Evolutionary conservation across 2,329 filamentous ascomycete genomes (phyloP).

Genomic region (Gnomoniopsis sp.): DNA sequence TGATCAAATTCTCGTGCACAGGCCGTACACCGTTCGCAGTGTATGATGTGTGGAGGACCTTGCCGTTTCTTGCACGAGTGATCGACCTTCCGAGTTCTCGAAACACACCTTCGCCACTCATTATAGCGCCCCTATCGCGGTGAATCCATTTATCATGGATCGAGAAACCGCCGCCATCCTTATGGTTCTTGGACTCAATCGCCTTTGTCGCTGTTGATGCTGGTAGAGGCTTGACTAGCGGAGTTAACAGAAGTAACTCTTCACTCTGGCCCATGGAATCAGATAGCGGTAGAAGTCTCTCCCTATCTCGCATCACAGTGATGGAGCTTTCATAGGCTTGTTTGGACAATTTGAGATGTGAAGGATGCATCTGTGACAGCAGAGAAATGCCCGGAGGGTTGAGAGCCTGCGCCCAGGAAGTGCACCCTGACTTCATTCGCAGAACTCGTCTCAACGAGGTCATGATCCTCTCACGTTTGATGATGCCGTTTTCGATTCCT

Average conservation of each 20-base stretch:
- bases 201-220: constrained; percentile 80
- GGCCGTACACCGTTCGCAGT: constrained; percentile 89
- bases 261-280: constrained; percentile 79
- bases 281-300: constrained; percentile 77
- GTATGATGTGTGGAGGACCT: constrained; percentile 90
- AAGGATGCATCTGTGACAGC: constrained; percentile 76
- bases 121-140: constrained; percentile 61
- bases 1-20: constrained; percentile 90
- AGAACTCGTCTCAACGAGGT: constrained; percentile 78
- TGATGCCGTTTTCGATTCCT: constrained; percentile 86
- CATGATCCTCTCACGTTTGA: constrained; percentile 74
- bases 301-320: constrained; percentile 86
- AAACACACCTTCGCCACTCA: constrained; percentile 93
- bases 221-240: constrained; percentile 86
- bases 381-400: constrained; percentile 76
- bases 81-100: constrained; percentile 82
- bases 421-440: constrained; percentile 77
- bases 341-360: constrained; percentile 76
- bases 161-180: constrained; percentile 28
- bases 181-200: constrained; percentile 49
- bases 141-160: constrained; percentile 55
- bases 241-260: constrained; percentile 84
- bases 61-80: constrained; percentile 80
- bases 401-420: constrained; percentile 87
- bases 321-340: constrained; percentile 91